phyloP scores from a whole-genome alignment of 805 yeast genomes.

The Phaffomyces thermotolerans region DNA sequence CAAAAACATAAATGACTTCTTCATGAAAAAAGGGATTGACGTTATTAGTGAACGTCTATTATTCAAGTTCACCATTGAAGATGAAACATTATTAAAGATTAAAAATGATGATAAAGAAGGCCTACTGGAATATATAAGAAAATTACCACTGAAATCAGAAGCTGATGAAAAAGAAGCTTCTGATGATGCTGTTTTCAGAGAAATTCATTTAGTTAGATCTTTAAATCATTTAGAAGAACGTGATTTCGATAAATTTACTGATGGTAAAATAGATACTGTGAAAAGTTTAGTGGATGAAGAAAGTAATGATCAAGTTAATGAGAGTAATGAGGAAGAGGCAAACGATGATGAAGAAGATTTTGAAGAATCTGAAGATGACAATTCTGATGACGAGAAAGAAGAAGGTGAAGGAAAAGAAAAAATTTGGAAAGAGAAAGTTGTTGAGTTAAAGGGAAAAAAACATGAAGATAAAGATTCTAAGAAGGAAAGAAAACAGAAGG shows the following conservation, averaged over 20 bases:
- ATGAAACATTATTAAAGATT: conserved; percentile 30
- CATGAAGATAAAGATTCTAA: conserved; percentile 73
- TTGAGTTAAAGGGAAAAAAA: conserved; percentile 60
- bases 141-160: conserved; percentile 48
- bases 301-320: conserved; percentile 14
- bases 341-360: conserved; percentile 14
- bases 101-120: conserved; percentile 31
- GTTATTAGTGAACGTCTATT: conserved; percentile 77
- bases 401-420: conserved; percentile 27
- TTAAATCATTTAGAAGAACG: conserved; percentile 83
- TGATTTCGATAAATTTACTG: conserved; percentile 71
- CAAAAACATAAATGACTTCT: conserved; percentile 88
- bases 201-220: conserved; percentile 68
- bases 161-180: conserved; percentile 46
- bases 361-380: conserved; percentile 21
- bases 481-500: conserved; percentile 63
- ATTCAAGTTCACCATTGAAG: conserved; percentile 67
- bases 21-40: conserved; percentile 61
- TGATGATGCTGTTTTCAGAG: conserved; percentile 84
- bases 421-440: conserved; percentile 38
- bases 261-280: conserved; percentile 76
- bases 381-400: conserved; percentile 27
- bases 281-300: conserved; percentile 46
- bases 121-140: conserved; percentile 36
- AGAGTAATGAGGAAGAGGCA: conserved; percentile 16